Conservation (phyloP, 2,329 filamentous ascomycete species). For the Diaporthe eres region DNA sequence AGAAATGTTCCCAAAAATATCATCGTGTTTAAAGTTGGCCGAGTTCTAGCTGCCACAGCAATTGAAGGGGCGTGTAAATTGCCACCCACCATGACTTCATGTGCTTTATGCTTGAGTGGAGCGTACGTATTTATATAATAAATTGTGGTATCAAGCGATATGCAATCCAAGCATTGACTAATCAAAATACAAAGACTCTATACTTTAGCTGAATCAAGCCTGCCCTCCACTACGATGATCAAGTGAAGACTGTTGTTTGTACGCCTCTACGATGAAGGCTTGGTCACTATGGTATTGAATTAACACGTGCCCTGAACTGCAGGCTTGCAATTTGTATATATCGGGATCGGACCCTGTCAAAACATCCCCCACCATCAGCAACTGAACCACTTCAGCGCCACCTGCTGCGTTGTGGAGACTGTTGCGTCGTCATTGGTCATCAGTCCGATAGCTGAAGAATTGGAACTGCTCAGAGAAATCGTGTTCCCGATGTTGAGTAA, state of each 20-base stretch:
- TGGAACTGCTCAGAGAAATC: slow-evolving; percentile 36
- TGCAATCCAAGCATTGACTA: background rate
- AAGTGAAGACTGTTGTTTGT: background rate
- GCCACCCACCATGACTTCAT: too few relatives aligned
- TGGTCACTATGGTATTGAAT: background rate
- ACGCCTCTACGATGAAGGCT: background rate
- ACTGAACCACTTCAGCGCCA: slow-evolving; percentile 27
- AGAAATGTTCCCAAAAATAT: too few relatives aligned
- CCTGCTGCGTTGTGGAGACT: slow-evolving; percentile 40
- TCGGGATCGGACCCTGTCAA: background rate
- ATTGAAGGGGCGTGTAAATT: too few relatives aligned
- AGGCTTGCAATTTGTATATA: background rate
- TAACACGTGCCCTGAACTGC: background rate
- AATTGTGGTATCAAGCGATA: background rate
- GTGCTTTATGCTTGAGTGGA: background rate
- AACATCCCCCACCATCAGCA: background rate
- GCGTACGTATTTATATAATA: background rate
- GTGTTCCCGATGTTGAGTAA: slow-evolving; percentile 29
- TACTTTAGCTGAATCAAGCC: background rate
- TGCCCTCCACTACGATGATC: background rate
- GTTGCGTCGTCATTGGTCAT: slow-evolving; percentile 42
- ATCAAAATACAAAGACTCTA: background rate
- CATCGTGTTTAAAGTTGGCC: too few relatives aligned
- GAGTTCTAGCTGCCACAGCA: too few relatives aligned
- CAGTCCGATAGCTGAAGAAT: slow-evolving; percentile 32